Base-by-base conservation (phyloP, 192 early-diverging fungal genomes). In the Dissophora globulifera region DNA sequence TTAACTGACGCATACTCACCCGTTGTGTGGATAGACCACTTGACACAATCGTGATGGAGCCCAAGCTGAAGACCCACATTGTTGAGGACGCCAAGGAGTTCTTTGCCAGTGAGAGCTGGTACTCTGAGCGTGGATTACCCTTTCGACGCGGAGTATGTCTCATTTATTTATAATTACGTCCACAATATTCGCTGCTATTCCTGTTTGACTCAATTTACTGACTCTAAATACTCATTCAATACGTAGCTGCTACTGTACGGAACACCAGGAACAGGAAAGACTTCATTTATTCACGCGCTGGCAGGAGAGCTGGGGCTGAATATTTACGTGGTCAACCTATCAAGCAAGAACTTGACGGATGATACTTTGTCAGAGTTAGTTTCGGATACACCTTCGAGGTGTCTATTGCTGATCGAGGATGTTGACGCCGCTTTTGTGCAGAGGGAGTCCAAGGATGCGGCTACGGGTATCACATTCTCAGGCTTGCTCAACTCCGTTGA, bases 401-500 rank as follows among this genome's bases (percentile, higher is more conserved):
- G 88, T 53, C 78, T 93, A 41, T 58, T 93, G 16, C 43, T 93
- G 29, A 80, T 93, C 51, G 90, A 93, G 64, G 91, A 93, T 58
- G 84, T 93, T 10, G 91, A 93, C 55, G 88, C 89, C 2, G 91
- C 91, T 5, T 92, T 93, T 79, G 66, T 87, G 6, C 82, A 86
- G 26, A 57, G 89, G 17, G 75, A 78, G 10, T 66, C 72, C 19
- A 71, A 67, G 45, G 68, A 82, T 61, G 78, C 67, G 25, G 58
- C 57, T 12, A 35, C 56, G 10, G 63, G 63, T 2, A 86, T 87
- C 17, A 84, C 84, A 0, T 83, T 88, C 26, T 82, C 82, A 40
- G 90, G 91, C 15, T 58, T 93, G 13, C 75, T 93, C n/a, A 93
- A 93, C 62, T 89, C 88, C 4, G 87, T 93, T 35, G 91, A 93